Base-by-base conservation (phyloP, 768 basidiomycete genomes). In the Hypholoma fasciculare region DNA sequence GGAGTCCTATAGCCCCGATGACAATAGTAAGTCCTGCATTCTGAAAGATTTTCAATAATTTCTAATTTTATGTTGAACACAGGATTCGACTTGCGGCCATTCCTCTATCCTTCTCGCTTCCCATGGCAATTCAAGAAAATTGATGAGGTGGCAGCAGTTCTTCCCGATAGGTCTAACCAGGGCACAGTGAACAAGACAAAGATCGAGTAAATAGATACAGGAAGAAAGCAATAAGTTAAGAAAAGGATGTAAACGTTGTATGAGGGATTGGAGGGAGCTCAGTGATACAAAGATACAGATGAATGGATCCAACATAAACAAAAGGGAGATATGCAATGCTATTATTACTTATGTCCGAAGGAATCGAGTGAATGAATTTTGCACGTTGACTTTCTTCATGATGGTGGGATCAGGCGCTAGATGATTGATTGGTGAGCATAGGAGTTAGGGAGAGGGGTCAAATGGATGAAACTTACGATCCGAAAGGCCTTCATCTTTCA, bases 41-140 rank as follows among this genome's bases (percentile, higher is more conserved):
- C 4, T 23, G 7, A 17, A 23, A 30, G 5, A n/a, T 19, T 34
- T n/a, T 5, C 8, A 23, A 5, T 50, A 20, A 26, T 36, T 36
- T 20, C 57, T 66, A 46, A 72, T 57, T 62, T 13, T 70, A 19
- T 46, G 53, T 38, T 46, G 53, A 13, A 7, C 27, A 27, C 61
- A 96, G 96, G 92, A 68, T 98, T 95, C 68, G 97, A 99, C 69
- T 72, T 98, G 34, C 87, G 97, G 38, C 97, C 96, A 0, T 99
- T 99, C 85, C 76, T 99, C 49, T 98, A 98, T 73, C 93, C 94
- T 2, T 88, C 94, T 12, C 82, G 91, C 54, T 98, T 98, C 79
- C 92, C 91, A 0, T 98, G 93, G 88, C 97, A 99, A 70, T 99
- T 97, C 76, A 88, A 79, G 73, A 95, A 94, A 76, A 98, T 99